A percentile compares a stretch with the other conserved stretches of the same genome.
These are phyloP conservation scores for Xerocomus brunneocitrinus DNA, from an alignment of 768 basidiomycete genomes.

Conservation along the genomic window DNA sequence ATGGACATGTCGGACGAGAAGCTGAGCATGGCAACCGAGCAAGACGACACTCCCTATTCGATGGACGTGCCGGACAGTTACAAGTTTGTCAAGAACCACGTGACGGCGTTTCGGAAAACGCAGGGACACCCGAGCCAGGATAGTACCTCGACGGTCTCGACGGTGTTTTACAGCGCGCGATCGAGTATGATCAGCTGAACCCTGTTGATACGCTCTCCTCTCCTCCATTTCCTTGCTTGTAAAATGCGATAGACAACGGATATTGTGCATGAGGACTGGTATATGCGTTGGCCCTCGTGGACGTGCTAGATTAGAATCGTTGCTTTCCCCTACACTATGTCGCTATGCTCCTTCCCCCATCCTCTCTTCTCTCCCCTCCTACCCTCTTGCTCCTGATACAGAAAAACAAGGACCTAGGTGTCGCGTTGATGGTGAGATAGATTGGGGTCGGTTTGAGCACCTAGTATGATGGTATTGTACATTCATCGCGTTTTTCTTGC, in stretches of 20 bases:
- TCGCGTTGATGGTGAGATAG: background rate
- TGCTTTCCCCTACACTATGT: background rate
- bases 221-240: background rate
- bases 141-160: constrained; percentile 21
- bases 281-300: background rate
- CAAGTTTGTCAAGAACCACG: constrained; percentile 9
- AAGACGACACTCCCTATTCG: background rate
- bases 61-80: background rate
- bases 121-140: constrained; percentile 24
- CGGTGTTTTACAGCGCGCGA: constrained; percentile 30
- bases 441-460: background rate
- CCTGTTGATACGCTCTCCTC: background rate
- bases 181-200: constrained; percentile 20
- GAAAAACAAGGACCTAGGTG: background rate
- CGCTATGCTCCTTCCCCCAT: background rate
- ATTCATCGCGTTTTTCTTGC: background rate
- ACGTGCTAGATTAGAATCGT: background rate
- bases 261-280: background rate
- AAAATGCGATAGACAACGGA: background rate
- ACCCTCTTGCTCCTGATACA: background rate
- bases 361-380: background rate
- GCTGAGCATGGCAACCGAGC: background rate
- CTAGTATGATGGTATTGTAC: background rate
- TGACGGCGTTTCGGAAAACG: constrained; percentile 7
- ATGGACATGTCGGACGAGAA: background rate